Evolutionary conservation across 345 rosid species (phyloP), one percentile per base, ranked within the genome.

Genomic region (Acer negundo): DNA sequence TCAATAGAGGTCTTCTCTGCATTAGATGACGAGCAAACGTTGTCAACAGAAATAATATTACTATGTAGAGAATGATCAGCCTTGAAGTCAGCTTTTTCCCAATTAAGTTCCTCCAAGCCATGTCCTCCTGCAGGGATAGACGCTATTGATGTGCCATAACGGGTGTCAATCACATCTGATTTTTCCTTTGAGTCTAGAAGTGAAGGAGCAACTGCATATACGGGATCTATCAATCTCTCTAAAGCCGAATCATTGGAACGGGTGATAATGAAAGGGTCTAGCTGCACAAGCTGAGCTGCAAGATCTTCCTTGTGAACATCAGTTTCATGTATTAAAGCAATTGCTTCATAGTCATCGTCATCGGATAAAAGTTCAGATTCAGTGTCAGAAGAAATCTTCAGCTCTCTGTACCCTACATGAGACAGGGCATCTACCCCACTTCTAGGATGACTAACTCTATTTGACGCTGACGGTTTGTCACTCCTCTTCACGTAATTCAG

Each of bases 371-470:
- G 78, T 79, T 86, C 91, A 26, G 96, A 88, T 68, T 86, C 93
- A 46, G 84, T 72, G 79, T 96, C 95, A 42, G 97, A 90, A 80
- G 80, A 79, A 80, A 89, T 59, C 74, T 90, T 89, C 55, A 94
- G 91, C 86, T 94, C 91, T 26, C 84, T 78, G 82, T 94, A 96
- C 55, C 83, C 91, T 51, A 90, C 85, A 85, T 87, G 90, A 77
- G 95, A 82, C 81, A 90, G 80, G 62, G 82, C 67, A 84, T 85
- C 79, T 67, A 79, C 69, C 49, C 76, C 75, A n/a, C 63, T 80
- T 72, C 75, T 86, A 75, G 63, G 83, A 38, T 62, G 86, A 58
- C 73, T 73, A 66, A 61, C 80, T 77, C 75, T 70, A 66, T 11
- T 61, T 31, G 74, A 75, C 64, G 35, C 15, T 38, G 83, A 73